phyloP scores from a whole-genome alignment of 1,139 yeast genomes.

The Yamadazyma dushanensis region DNA sequence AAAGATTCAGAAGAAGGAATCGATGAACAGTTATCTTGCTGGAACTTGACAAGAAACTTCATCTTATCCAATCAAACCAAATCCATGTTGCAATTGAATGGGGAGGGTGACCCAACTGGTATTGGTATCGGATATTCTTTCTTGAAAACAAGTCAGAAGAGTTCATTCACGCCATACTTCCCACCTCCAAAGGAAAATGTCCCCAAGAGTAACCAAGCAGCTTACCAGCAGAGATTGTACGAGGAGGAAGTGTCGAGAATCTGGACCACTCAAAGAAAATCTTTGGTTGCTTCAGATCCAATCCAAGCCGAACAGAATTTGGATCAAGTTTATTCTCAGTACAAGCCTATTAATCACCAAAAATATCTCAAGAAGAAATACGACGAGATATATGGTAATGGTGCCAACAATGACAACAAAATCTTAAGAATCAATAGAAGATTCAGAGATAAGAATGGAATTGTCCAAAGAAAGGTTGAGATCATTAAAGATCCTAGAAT shows the following conservation, averaged over 20 bases:
- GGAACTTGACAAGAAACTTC: conserved; percentile 91
- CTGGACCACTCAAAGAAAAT: conserved; percentile 83
- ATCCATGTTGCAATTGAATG: conserved; percentile 93
- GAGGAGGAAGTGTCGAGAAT: conserved; percentile 88
- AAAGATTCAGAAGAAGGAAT: conserved; percentile 50
- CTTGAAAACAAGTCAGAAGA: conserved; percentile 89
- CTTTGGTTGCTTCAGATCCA: conserved; percentile 49
- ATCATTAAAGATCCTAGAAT: conserved; percentile 81
- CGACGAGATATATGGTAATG: conserved; percentile 23
- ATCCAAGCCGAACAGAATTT: conserved; percentile 21
- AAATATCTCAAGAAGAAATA: conserved; percentile 29
- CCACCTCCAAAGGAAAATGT: conserved; percentile 46
- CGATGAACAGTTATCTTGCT: conserved; percentile 88
- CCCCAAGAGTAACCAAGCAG: conserved; percentile 54
- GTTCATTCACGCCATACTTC: conserved; percentile 75
- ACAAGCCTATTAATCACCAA: conserved; percentile 39
- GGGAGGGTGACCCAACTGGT: conserved; percentile 97
- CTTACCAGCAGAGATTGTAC: conserved; percentile 87
- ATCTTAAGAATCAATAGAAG: conserved; percentile 77
- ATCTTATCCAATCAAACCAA: conserved; percentile 94
- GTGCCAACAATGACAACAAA: conserved; percentile 33
- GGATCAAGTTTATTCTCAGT: conserved; percentile 37
- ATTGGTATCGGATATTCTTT: conserved; percentile 90
- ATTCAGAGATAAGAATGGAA: conserved; percentile 81
- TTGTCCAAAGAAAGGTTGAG: conserved; percentile 79